Evolutionary conservation across 768 basidiomycete species (phyloP), one percentile per base, ranked within the genome.

Genomic region (Suillus occidentalis): DNA sequence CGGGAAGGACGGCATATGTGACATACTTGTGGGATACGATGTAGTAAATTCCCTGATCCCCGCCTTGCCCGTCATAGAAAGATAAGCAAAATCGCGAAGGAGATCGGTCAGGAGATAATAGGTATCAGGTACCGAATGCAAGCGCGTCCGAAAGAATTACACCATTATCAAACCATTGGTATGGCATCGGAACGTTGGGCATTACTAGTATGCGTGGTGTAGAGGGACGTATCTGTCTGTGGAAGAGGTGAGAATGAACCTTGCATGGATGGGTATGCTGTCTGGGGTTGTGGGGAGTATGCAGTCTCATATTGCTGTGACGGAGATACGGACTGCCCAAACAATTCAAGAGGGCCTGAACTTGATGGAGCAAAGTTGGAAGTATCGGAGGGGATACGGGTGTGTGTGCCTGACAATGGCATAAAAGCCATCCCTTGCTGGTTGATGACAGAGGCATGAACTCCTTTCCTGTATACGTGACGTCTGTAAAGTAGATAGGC

Each of bases 401-500:
- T 34, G 25, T 75, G 70, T 31, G 52, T 53, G 52, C 28, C 18
- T 31, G 52, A 18, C 7, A 8, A 18, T 52, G 25, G 9, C 16
- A 53, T 31, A 49, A 20, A 49, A 16, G 13, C 36, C 34, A 20
- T 36, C 20, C 53, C 20, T 55, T 6, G 47, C 7, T 45, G 42
- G 9, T 16, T 12, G 20, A 36, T n/a, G 25, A 55, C 20, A 36
- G 40, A 4, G 42, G 12, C 52, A 16, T 49, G 45, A 6, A 1
- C 34, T 36, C 53, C 40, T 36, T 47, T 60, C 40, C 25, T 69
- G 25, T 66, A 36, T 39, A 53, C 25, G 39, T 37, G 56, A 2
- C 58, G 66, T 40, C 20, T 70, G 53, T 64, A 72, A 31, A 76
- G n/a, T n/a, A 69, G 12, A 53, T 61, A 72, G 7, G 66, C 53